Conservation (phyloP, 148 eudicot species). For the Vaccinium myrtillus region DNA sequence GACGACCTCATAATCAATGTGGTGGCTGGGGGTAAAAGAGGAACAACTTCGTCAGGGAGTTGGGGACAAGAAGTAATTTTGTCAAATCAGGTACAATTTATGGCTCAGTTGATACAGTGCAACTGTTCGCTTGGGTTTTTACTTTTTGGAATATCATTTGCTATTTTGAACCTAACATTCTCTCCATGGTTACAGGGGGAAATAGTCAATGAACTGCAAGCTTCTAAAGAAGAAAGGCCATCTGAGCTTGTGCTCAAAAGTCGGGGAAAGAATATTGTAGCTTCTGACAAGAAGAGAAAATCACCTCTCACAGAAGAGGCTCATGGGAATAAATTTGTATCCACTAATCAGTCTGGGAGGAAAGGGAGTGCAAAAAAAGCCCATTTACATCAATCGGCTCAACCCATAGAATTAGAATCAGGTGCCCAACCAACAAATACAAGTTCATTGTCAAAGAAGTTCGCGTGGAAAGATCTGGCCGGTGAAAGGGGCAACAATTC, state of each 20-base stretch:
- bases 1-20: slow-evolving; percentile 62
- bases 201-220: slow-evolving; percentile 19
- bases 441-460: slow-evolving; percentile 39
- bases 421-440: slow-evolving; percentile 18
- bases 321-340: slow-evolving; percentile 16
- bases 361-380: slow-evolving; percentile 20
- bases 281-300: slow-evolving; percentile 52
- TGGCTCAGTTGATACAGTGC: background rate
- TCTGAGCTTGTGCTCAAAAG: slow-evolving; percentile 21
- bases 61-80: slow-evolving; percentile 28
- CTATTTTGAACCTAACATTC: background rate
- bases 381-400: slow-evolving; percentile 18
- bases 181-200: slow-evolving; percentile 30
- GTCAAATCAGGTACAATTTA: slow-evolving; percentile 40
- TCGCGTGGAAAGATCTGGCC: slow-evolving; percentile 46
- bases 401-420: slow-evolving; percentile 20
- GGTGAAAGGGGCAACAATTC: slow-evolving; percentile 35
- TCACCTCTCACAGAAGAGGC: slow-evolving; percentile 26
- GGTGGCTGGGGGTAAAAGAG: slow-evolving; percentile 34
- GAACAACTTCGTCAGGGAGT: slow-evolving; percentile 24
- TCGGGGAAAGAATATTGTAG: slow-evolving; percentile 22
- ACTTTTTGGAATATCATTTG: background rate
- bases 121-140: background rate
- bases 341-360: slow-evolving; percentile 21
- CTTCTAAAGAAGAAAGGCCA: slow-evolving; percentile 23